Evolutionary conservation across 139 green algal species (phyloP).

Genomic region (Marvania coccoides): DNA sequence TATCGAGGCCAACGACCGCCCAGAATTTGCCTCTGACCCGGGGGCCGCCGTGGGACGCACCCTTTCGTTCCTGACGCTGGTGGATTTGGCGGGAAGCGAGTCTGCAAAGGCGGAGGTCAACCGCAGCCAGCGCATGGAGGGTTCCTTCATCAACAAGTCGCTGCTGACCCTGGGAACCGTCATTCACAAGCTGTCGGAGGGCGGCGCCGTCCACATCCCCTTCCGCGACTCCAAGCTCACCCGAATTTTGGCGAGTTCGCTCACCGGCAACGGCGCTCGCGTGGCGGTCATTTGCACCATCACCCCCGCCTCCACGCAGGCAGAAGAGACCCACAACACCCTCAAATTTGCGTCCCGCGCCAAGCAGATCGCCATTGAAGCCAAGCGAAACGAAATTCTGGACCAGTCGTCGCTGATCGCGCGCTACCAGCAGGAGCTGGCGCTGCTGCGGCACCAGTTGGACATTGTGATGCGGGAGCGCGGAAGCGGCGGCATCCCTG

Average conservation of each 20-base stretch:
- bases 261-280: constrained; percentile 48
- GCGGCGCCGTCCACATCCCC: constrained; percentile 61
- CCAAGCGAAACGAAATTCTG: constrained; percentile 59
- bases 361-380: constrained; percentile 53
- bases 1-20: constrained; percentile 55
- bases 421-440: constrained; percentile 77
- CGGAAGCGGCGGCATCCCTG: background rate
- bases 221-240: constrained; percentile 90
- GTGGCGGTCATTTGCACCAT: constrained; percentile 84
- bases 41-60: constrained; percentile 23
- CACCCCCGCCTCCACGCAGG: constrained; percentile 73
- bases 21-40: constrained; percentile 10
- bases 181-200: constrained; percentile 74
- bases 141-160: constrained; percentile 92
- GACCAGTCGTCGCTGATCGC: constrained; percentile 74
- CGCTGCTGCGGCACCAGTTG: constrained; percentile 69
- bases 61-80: constrained; percentile 66
- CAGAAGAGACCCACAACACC: constrained; percentile 96
- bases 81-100: constrained; percentile 85
- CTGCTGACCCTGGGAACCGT: constrained; percentile 92
- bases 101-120: constrained; percentile 57
- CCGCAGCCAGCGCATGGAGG: constrained; percentile 74
- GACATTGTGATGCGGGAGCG: constrained; percentile 35
- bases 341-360: constrained; percentile 93
- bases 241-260: constrained; percentile 50